phyloP scores from a whole-genome alignment of 2,329 filamentous ascomycete genomes.

The Alternaria longipes region DNA sequence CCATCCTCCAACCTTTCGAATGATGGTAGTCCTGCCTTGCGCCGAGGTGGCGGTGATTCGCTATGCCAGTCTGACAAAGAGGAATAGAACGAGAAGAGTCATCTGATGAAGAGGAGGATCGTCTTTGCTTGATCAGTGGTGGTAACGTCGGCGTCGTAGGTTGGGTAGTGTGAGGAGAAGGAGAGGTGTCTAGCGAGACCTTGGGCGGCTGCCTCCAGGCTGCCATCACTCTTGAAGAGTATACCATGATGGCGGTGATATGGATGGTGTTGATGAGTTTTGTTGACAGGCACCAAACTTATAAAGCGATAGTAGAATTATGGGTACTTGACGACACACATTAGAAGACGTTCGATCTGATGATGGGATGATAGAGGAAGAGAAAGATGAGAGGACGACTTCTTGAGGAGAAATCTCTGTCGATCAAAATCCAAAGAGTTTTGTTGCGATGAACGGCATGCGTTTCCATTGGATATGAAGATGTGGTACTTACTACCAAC shows the following conservation, averaged over 20 bases:
- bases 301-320: background rate
- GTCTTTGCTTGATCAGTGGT: background rate
- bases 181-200: background rate
- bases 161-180: conserved; percentile 8
- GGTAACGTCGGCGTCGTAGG: background rate
- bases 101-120: background rate
- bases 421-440: background rate
- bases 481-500: background rate
- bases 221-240: background rate
- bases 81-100: background rate
- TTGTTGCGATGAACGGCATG: background rate
- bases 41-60: background rate
- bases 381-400: background rate
- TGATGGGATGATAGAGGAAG: background rate
- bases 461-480: background rate
- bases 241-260: conserved; percentile 5
- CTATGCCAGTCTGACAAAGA: conserved; percentile 13
- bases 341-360: background rate
- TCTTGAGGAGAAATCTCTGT: background rate
- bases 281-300: background rate
- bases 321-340: background rate
- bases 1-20: conserved; percentile 9
- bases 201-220: background rate
- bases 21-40: conserved; percentile 2
- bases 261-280: background rate